Evolutionary conservation across 1,284 basidiomycete species (phyloP), one percentile per base, ranked within the genome.

Genomic region (Hemileia vastatrix): DNA sequence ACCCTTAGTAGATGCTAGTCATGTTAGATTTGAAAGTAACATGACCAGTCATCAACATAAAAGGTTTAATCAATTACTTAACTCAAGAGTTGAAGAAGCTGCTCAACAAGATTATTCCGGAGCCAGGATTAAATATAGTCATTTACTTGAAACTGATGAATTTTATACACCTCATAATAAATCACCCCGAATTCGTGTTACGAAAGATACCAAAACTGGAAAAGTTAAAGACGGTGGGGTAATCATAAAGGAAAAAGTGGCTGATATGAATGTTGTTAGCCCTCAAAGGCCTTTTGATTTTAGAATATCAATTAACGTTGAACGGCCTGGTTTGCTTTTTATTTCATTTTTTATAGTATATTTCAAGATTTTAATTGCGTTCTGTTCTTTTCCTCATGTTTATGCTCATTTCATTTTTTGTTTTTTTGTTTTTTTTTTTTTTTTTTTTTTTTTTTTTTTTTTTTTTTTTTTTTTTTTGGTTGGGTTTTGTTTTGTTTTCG

Each of bases 1-100:
- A 88, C 88, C 77, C 57, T 67, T 82, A 19, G 76, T 78, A 1
- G 77, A 79, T 56, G 77, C 74, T 31, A 73, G 72, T 0, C 67
- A 76, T 3, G 76, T 83, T 64, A 81, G 83, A 50, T 97, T 97
- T 76, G 86, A 91, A 73, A 88, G 90, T 64, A 92, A 92, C 71
- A 94, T 98, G 91, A 83, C 85, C 50, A 78, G 81, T 88, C 76
- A 78, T 64, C 91, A 95, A 77, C 92, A 96, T 77, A 83, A 83
- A 70, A 83, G 86, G 67, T 91, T 85, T 77, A 97, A 98, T 74
- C 78, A 77, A 9, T 80, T 94, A 18, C 82, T 98, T 23, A 98
- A 97, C 78, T 79, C 81, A 43, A 84, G 84, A 68, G 85, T 84
- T 71, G 80, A 78, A 15, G 75, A 79, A 15, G 83, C 84, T 4